Evolutionary conservation across 140 eudicot species (phyloP), one percentile per base, ranked within the genome.

Genomic region (Senecio squalidus): DNA sequence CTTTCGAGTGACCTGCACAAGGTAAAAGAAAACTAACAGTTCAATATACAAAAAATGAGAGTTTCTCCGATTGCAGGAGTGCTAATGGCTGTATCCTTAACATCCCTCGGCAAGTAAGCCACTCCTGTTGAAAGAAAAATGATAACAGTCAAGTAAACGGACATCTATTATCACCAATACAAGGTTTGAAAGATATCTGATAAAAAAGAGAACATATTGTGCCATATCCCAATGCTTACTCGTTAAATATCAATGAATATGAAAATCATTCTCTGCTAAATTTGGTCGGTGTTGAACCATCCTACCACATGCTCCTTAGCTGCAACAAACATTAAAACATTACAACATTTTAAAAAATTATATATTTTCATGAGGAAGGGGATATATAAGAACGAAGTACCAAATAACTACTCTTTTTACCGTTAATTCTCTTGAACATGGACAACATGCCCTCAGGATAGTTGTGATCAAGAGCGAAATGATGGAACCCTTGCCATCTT

Each of bases 261-360:
- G 83, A 38, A 91, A 78, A 74, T 91, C 98, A 79, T 91, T 91
- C 64, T 91, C 98, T 70, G 85, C 73, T 59, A 91, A 85, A 70
- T 91, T 91, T 13, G 98, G 6, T 96, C 98, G 3, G 98, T 86
- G 74, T 96, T 91, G 66, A 86, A 91, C 98, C 98, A 91, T 27
- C 98, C 98, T 5, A 91, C 91, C 39, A 91, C 96, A 77, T 91
- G 98, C 66, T 91, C 96, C 87, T 91, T 91, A 29, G 96, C 98
- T 91, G 94, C 60, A 72, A 74, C n/a, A 39, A 17, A 22, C 5
- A 17, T 25, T 14, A n/a, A 46, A 23, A 40, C 40, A 33, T 41
- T 17, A 29, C 47, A 24, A 4, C 18, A 26, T 27, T 58, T 23
- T n/a, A n/a, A n/a, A 15, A 22, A 13, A 52, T 22, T 15, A 30